Conservation (phyloP, 176 grass and related monocot species). For the Bonia amplexicaulis region DNA sequence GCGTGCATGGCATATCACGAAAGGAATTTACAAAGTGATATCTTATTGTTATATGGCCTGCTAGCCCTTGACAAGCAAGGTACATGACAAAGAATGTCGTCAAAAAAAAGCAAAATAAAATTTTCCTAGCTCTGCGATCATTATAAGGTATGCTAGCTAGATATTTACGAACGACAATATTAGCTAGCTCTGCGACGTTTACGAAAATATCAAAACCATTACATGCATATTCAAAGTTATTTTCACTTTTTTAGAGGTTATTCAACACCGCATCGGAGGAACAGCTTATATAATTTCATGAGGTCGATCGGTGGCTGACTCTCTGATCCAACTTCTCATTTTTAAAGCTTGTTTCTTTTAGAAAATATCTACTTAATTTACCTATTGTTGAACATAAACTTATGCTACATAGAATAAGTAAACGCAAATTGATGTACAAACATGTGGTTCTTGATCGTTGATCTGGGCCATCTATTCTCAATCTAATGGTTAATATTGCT, state of each 20-base stretch:
- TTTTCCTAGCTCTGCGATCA: too few species aligned
- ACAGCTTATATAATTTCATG: not conserved
- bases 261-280: not conserved
- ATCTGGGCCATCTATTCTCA: too few species aligned
- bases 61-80: not conserved
- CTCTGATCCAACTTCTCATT: not conserved
- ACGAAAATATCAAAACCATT: not conserved
- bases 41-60: not conserved
- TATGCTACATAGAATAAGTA: too few species aligned
- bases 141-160: not conserved
- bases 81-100: constrained; percentile 40
- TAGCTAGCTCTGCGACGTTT: not conserved
- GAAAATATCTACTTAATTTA: too few species aligned
- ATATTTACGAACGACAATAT: not conserved
- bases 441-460: too few species aligned
- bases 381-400: too few species aligned
- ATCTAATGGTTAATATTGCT: too few species aligned
- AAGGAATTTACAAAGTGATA: not conserved
- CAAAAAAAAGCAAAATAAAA: not conserved
- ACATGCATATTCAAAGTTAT: not conserved
- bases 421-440: too few species aligned
- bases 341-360: too few species aligned
- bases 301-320: not conserved
- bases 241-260: not conserved
- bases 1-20: not conserved